Evolutionary conservation across 305 asterid genomes (phyloP).

Genomic region (Ajuga reptans): DNA sequence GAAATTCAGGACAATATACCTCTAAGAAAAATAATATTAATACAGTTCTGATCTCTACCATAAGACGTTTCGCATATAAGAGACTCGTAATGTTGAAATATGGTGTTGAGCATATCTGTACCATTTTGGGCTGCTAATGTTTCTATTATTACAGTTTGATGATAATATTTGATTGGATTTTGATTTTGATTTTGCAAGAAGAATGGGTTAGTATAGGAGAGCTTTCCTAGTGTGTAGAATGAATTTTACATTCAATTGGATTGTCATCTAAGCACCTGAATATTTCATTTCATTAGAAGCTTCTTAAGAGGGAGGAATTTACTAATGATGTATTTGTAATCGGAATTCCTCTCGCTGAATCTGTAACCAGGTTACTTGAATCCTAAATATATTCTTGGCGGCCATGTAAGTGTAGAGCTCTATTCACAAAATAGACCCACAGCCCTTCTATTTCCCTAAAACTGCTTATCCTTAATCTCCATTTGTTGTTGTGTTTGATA

Average conservation of each 20-base stretch:
- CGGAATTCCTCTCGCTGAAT: neutral
- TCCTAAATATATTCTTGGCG: no score
- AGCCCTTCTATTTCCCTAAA: no score
- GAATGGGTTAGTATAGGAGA: neutral
- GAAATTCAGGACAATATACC: no score
- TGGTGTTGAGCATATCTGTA: neutral
- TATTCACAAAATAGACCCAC: no score
- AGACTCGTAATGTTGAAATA: neutral
- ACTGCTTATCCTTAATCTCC: no score
- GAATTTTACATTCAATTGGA: neutral
- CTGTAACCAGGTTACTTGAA: no score
- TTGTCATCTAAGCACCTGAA: neutral
- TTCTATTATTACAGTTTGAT: neutral
- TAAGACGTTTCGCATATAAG: constrained; percentile 34
- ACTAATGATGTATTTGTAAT: neutral
- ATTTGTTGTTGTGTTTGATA: no score
- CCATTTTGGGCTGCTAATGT: neutral
- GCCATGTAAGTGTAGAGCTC: no score
- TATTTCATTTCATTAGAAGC: neutral
- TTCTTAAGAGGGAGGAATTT: neutral
- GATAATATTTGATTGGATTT: neutral
- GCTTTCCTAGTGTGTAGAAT: neutral
- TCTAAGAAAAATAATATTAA: no score
- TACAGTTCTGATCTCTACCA: constrained; percentile 44
- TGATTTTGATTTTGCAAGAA: no score